Evolutionary conservation across 495 filamentous ascomycete species (phyloP).

Genomic region (Annulohypoxylon nitens): DNA sequence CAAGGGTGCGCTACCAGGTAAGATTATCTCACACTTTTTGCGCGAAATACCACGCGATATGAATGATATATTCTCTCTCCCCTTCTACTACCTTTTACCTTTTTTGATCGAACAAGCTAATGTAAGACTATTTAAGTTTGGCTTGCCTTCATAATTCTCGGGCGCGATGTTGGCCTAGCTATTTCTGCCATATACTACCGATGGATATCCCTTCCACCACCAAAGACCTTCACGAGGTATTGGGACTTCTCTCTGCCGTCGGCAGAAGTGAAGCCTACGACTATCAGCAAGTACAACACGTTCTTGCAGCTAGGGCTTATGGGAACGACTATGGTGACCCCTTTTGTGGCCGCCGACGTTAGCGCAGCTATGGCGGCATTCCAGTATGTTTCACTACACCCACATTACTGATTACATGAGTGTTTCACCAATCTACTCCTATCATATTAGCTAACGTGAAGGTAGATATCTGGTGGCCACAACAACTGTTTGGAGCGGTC

Average conservation of each 20-base stretch:
- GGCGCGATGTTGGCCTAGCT: slow-evolving; percentile 87
- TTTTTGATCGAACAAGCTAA: neutral
- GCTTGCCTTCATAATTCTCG: slow-evolving; percentile 88
- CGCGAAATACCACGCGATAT: neutral
- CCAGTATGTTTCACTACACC: slow-evolving; percentile 70
- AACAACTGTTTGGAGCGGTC: slow-evolving; percentile 86
- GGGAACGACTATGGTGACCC: slow-evolving; percentile 79
- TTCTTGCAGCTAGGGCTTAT: slow-evolving; percentile 83
- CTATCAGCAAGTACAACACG: slow-evolving; percentile 91
- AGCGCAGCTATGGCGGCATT: slow-evolving; percentile 69
- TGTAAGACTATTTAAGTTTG: slow-evolving; percentile 69
- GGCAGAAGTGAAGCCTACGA: slow-evolving; percentile 92
- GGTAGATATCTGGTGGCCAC: slow-evolving; percentile 78
- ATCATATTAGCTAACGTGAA: slow-evolving; percentile 12
- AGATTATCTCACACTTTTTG: slow-evolving; percentile 42
- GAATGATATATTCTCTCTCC: neutral
- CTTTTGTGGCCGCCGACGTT: slow-evolving; percentile 72
- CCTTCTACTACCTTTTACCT: neutral
- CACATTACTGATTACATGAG: slow-evolving; percentile 19
- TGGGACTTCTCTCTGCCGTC: slow-evolving; percentile 97
- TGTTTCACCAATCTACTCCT: neutral
- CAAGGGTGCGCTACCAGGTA: slow-evolving; percentile 84
- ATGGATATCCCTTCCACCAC: slow-evolving; percentile 91
- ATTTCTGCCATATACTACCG: slow-evolving; percentile 93
- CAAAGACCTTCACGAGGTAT: slow-evolving; percentile 92